A percentile compares a stretch with the other conserved stretches of the same genome.
phyloP scores from a whole-genome alignment of 2,329 filamentous ascomycete genomes.

The Monilinia aucupariae region DNA sequence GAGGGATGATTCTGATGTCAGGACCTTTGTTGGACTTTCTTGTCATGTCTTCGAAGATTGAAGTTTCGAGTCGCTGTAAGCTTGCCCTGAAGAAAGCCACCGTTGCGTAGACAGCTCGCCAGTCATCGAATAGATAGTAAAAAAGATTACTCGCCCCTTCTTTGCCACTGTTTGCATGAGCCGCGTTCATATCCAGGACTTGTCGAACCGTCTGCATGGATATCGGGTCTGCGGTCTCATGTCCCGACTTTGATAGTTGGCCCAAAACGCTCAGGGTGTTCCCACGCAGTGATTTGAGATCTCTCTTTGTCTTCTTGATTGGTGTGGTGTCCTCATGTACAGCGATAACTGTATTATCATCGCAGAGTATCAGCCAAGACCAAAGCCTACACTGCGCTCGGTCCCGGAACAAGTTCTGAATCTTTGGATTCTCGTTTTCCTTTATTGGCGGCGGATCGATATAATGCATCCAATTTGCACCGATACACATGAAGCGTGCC shows the following conservation, averaged over 20 bases:
- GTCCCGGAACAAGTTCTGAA: slow-evolving; percentile 36
- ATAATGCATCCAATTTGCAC: slow-evolving; percentile 59
- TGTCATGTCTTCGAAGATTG: slow-evolving; percentile 32
- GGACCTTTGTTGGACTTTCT: slow-evolving; percentile 37
- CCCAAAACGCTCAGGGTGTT: slow-evolving; percentile 58
- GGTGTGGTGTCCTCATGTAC: slow-evolving; percentile 54
- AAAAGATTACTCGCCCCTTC: slow-evolving; percentile 57
- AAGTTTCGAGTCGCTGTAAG: slow-evolving; percentile 42
- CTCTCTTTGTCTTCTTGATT: slow-evolving; percentile 28
- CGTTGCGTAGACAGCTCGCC: slow-evolving; percentile 53
- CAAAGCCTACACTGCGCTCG: slow-evolving; percentile 48
- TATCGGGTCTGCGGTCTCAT: slow-evolving; percentile 31
- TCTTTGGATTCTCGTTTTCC: slow-evolving; percentile 17
- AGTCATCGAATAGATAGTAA: slow-evolving; percentile 64
- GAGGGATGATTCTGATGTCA: slow-evolving; percentile 50
- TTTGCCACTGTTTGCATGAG: slow-evolving; percentile 29
- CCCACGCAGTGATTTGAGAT: slow-evolving; percentile 40
- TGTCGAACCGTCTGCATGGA: slow-evolving; percentile 33
- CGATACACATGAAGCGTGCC: slow-evolving; percentile 59
- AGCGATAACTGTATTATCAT: slow-evolving; percentile 64
- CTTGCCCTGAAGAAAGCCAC: slow-evolving; percentile 44
- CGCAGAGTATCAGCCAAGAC: slow-evolving; percentile 66
- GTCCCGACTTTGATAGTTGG: slow-evolving; percentile 52
- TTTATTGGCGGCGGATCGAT: slow-evolving; percentile 32
- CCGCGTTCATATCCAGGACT: slow-evolving; percentile 32